A percentile compares a stretch with the other conserved stretches of the same genome.
Conservation (phyloP, 129 eudicot species). For the Chrysanthemum lavandulifolium region DNA sequence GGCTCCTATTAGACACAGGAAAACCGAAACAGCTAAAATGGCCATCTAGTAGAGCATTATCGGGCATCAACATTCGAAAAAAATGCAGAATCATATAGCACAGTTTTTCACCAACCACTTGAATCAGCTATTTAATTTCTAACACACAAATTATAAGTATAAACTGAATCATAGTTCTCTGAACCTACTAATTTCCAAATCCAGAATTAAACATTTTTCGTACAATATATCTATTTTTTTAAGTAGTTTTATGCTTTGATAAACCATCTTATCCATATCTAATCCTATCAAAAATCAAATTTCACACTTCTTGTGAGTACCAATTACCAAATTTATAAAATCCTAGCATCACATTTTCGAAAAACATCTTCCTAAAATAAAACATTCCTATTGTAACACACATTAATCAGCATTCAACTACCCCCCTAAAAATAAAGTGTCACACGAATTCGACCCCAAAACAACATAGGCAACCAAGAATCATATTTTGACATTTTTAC, state of each 20-base stretch:
- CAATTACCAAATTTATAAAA: too few species aligned
- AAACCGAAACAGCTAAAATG: neutral
- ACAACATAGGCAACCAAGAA: too few species aligned
- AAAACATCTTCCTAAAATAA: too few species aligned
- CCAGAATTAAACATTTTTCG: neutral
- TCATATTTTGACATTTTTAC: too few species aligned
- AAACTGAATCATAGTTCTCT: neutral
- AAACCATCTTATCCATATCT: neutral
- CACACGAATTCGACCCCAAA: neutral
- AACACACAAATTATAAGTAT: neutral
- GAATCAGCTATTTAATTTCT: neutral
- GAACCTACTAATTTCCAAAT: conserved; percentile 7
- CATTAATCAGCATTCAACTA: conserved; percentile 5
- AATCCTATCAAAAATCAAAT: neutral
- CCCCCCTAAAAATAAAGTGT: neutral
- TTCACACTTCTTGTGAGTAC: neutral
- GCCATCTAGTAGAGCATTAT: conserved; percentile 7
- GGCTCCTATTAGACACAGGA: neutral
- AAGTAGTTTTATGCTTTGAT: too few species aligned
- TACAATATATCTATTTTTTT: neutral
- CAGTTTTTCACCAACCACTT: neutral
- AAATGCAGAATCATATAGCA: neutral
- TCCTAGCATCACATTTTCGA: too few species aligned
- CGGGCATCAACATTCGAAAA: neutral
- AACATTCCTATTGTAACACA: neutral